phyloP scores from a whole-genome alignment of 345 rosid species.

The Sapria himalayana region DNA sequence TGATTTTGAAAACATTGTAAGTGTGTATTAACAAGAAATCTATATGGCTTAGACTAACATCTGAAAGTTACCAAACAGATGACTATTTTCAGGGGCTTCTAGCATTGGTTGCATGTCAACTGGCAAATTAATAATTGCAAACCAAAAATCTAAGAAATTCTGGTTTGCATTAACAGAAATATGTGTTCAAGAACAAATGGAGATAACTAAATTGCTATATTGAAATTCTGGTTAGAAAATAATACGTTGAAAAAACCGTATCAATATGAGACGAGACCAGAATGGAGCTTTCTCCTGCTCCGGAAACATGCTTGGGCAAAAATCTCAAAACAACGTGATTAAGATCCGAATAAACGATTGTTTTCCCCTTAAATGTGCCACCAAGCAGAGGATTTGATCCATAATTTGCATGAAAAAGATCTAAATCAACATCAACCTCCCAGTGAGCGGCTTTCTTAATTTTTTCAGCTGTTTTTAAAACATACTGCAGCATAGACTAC shows the following conservation, averaged over 20 bases:
- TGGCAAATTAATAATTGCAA: too few relatives aligned
- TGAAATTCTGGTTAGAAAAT: too few relatives aligned
- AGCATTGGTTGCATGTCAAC: too few relatives aligned
- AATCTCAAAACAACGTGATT: slow-evolving; percentile 51
- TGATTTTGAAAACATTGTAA: too few relatives aligned
- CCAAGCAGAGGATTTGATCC: slow-evolving; percentile 47
- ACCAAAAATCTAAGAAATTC: too few relatives aligned
- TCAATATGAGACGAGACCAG: slow-evolving; percentile 89
- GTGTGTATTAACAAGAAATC: too few relatives aligned
- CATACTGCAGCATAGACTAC: slow-evolving; percentile 36
- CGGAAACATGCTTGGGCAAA: slow-evolving; percentile 52
- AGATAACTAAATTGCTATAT: too few relatives aligned
- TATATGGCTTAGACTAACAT: too few relatives aligned
- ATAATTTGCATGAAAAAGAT: slow-evolving; percentile 32
- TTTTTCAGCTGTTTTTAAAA: slow-evolving; percentile 37
- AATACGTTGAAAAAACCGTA: slow-evolving; percentile 74
- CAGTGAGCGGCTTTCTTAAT: slow-evolving; percentile 46
- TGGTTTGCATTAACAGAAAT: too few relatives aligned
- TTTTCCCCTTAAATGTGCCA: slow-evolving; percentile 56
- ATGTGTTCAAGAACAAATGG: too few relatives aligned
- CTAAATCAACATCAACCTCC: slow-evolving; percentile 82
- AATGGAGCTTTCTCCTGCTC: slow-evolving; percentile 58
- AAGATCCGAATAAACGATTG: slow-evolving; percentile 72
- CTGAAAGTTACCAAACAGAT: too few relatives aligned
- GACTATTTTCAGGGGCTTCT: too few relatives aligned